Conservation (phyloP, 768 basidiomycete genomes). For the Mycena crocata region DNA sequence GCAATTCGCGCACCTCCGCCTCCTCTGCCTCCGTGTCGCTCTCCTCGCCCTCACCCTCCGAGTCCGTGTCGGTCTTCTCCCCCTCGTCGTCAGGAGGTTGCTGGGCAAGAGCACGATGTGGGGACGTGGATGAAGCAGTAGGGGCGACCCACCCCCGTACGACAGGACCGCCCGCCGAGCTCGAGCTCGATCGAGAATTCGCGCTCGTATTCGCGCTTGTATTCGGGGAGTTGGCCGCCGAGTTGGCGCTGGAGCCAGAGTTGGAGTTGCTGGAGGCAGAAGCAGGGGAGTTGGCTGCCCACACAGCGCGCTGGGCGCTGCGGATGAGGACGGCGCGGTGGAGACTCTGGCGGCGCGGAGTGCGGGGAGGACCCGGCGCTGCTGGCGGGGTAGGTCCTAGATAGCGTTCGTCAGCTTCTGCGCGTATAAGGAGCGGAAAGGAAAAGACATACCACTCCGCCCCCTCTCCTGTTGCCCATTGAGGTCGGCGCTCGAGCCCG, state of each 20-base stretch:
- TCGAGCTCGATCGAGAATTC: neutral
- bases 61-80: neutral
- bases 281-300: constrained; percentile 46
- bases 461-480: too few species aligned
- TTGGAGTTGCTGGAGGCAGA: neutral
- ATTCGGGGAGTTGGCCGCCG: too few species aligned
- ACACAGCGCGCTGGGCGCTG: constrained; percentile 71
- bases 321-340: constrained; percentile 79
- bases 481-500: too few species aligned
- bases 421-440: too few species aligned
- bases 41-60: constrained; percentile 16
- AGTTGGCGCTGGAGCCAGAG: neutral
- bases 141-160: constrained; percentile 15
- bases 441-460: too few species aligned
- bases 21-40: constrained; percentile 56
- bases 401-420: too few species aligned
- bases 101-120: neutral
- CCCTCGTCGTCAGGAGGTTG: neutral
- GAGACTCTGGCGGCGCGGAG: constrained; percentile 57
- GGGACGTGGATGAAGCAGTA: neutral
- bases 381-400: too few species aligned
- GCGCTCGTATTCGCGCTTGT: neutral
- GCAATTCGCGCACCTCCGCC: constrained; percentile 60
- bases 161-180: neutral
- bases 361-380: constrained; percentile 41